phyloP scores from a whole-genome alignment of 306 rosid species.

The Quercus glauca region DNA sequence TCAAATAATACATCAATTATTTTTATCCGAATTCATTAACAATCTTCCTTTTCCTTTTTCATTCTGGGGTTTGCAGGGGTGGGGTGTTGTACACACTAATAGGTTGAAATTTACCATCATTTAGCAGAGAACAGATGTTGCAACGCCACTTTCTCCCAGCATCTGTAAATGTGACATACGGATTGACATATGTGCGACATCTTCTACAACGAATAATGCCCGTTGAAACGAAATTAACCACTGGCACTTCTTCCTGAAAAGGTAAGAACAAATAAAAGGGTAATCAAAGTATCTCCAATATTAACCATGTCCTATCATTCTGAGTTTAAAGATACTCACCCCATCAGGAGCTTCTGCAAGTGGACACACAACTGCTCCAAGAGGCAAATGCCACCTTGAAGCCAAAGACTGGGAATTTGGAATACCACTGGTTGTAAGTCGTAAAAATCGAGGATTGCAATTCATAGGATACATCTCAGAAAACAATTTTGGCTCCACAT shows the following conservation, averaged over 20 bases:
- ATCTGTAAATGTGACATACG: slow-evolving; percentile 88
- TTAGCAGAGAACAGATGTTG: slow-evolving; percentile 83
- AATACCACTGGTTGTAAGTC: slow-evolving; percentile 79
- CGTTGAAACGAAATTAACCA: slow-evolving; percentile 71
- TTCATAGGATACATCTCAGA: slow-evolving; percentile 62
- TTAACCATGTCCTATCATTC: slow-evolving; percentile 13
- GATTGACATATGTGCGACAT: slow-evolving; percentile 95
- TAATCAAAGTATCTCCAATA: slow-evolving; percentile 6
- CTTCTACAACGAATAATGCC: slow-evolving; percentile 97
- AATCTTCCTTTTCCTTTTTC: slow-evolving; percentile 2
- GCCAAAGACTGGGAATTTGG: slow-evolving; percentile 94
- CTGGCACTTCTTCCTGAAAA: slow-evolving; percentile 87
- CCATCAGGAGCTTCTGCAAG: slow-evolving; percentile 93
- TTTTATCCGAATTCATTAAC: background rate
- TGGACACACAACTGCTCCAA: slow-evolving; percentile 97
- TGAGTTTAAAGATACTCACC: slow-evolving; percentile 48
- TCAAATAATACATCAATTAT: background rate
- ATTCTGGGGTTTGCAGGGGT: slow-evolving; percentile 10
- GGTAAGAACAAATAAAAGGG: slow-evolving; percentile 19
- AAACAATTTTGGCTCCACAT: slow-evolving; percentile 64
- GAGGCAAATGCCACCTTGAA: slow-evolving; percentile 98
- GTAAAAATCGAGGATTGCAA: slow-evolving; percentile 71
- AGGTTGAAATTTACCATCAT: slow-evolving; percentile 75
- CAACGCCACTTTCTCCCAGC: slow-evolving; percentile 97
- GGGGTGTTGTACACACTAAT: slow-evolving; percentile 5